Evolutionary conservation across 2,329 filamentous ascomycete species (phyloP), one percentile per base, ranked within the genome.

Genomic region (Chaetoscypha palmicola): DNA sequence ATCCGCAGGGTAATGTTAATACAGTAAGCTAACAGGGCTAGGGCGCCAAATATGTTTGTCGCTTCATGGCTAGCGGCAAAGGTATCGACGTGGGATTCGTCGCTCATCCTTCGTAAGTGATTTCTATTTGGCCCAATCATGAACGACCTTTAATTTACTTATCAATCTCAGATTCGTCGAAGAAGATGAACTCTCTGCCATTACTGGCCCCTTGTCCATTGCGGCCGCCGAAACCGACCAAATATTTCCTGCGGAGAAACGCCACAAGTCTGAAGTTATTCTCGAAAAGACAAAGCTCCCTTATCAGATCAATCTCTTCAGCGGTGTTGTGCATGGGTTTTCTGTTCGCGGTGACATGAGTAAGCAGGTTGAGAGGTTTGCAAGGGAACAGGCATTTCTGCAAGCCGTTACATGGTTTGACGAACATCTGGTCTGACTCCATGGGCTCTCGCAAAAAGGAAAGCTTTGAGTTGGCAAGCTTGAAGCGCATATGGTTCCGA

Each of bases 401-500:
- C 87, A 92, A 70, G 86, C 86, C 26, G 71, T 89, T 40, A 62
- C 70, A 41, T 94, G 87, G 87, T 89, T 94, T 54, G 74, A 85
- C 53, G 69, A 79, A 63, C 70, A 74, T 61, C 61, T 84, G 49
- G 22, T 56, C 30, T 60, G 53, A 54, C 43, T 52, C n/a, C 20
- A 24, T 34, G 26, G 12, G 36, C 3, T 2, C 5, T 9, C 17
- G 11, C 10, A 9, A 7, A 41, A 17, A 33, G 30, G 3, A 16
- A 34, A 33, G 26, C 17, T 31, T 3, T 40, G 19, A 32, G 17
- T 8, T 23, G 35, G 12, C 5, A 21, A 37, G 17, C 10, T n/a
- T n/a, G n/a, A n/a, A n/a, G n/a, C n/a, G n/a, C n/a, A n/a, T n/a
- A n/a, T n/a, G n/a, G n/a, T n/a, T n/a, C n/a, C n/a, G n/a, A n/a